Evolutionary conservation across 106 monocot species (phyloP), one percentile per base, ranked within the genome.

Genomic region (Dioscorea zingiberensis): DNA sequence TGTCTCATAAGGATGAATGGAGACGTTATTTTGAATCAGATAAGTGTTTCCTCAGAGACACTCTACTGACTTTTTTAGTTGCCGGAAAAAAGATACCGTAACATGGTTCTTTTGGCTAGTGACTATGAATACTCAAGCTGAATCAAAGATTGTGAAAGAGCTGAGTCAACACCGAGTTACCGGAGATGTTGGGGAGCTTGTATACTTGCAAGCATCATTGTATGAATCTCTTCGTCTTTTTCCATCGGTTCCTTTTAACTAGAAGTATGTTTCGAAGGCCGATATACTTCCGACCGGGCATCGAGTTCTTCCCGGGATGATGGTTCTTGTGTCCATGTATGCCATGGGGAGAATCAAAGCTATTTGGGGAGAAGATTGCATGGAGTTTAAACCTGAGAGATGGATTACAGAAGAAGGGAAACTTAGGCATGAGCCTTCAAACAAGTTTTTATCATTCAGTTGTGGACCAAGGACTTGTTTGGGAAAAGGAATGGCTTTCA

Each of bases 101-200:
- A 10, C 93, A 2, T 93, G 93, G 88, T 82, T 93, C 85, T 88
- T 83, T 64, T 93, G 76, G 73, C 51, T 85, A 3, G 51, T 93
- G 21, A 60, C 69, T 18, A 53, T 76, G 62, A 74, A 82, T 38
- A 85, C 76, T 0, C 25, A 17, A 0, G 74, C 67, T 2, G 74
- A 92, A 44, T 18, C 27, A 2, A 87, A 73, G 74, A 44, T 92
- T 8, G 44, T 84, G 0, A 73, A 87, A 0, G 90, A 91, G 29
- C 10, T 87, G 16, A 71, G 66, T n/a, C 30, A 0, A 71, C 21
- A 7, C n/a, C 71, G 59, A 45, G 69, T 17, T 18, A 55, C 8
- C 11, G 27, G 13, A 7, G 73, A 73, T 16, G 73, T 71, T 22
- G 27, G 47, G 7, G 61, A 74, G 62, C 24, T 82, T 16, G 79